A percentile compares a stretch with the other conserved stretches of the same genome.
Conservation (phyloP, 495 filamentous ascomycete genomes). For the Lineolata rhizophorae region DNA sequence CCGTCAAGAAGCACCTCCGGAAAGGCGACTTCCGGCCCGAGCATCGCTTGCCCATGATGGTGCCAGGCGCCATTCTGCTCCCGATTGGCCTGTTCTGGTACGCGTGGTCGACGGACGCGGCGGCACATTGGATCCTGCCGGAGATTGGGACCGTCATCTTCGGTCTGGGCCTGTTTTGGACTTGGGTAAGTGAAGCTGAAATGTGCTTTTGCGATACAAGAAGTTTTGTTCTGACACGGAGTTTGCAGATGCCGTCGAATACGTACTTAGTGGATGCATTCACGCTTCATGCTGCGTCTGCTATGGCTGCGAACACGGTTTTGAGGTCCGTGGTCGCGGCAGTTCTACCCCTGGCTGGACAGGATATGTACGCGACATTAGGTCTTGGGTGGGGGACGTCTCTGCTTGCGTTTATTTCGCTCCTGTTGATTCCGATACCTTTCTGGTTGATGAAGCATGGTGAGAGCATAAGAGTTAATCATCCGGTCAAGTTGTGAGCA, state of each 20-base stretch:
- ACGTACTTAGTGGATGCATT: slow-evolving; percentile 15
- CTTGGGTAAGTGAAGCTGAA: slow-evolving; percentile 6
- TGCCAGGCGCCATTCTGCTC: slow-evolving; percentile 8
- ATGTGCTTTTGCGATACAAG: background rate
- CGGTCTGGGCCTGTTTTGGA: slow-evolving; percentile 14
- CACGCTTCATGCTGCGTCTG: slow-evolving; percentile 11
- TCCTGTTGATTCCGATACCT: slow-evolving; percentile 25
- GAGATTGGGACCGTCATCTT: slow-evolving; percentile 11
- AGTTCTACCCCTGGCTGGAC: slow-evolving; percentile 9
- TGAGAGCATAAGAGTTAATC: slow-evolving; percentile 15
- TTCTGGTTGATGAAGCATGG: slow-evolving; percentile 29
- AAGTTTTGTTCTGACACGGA: background rate
- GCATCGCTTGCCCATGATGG: slow-evolving; percentile 13
- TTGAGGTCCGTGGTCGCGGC: slow-evolving; percentile 8
- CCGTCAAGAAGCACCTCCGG: slow-evolving; percentile 5
- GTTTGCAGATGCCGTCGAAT: slow-evolving; percentile 12
- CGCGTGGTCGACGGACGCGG: slow-evolving; percentile 14
- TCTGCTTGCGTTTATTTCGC: slow-evolving; percentile 7
- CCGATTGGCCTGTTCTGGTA: slow-evolving; percentile 17
- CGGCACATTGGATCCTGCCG: slow-evolving; percentile 15
- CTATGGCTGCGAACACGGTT: slow-evolving; percentile 14
- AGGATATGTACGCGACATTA: slow-evolving; percentile 4
- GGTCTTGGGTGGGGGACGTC: slow-evolving; percentile 11
- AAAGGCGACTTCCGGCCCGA: slow-evolving; percentile 13
- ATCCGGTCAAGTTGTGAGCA: background rate